Base-by-base conservation (phyloP, 1,139 yeast species). In the Diutina siamensis region DNA sequence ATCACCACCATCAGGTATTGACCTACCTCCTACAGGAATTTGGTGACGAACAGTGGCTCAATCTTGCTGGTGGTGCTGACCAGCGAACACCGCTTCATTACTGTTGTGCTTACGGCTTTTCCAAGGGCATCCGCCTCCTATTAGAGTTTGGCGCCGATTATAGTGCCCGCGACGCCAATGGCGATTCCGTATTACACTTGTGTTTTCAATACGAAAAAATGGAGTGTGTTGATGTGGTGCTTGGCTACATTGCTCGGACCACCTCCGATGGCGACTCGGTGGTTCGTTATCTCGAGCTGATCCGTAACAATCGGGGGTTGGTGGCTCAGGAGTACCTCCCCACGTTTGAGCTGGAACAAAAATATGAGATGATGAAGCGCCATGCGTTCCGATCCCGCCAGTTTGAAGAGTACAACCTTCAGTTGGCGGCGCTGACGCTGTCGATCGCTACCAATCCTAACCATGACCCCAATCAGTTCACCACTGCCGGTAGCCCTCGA, bases 131-230 rank as follows among this genome's bases (percentile, higher is more conserved):
- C 36, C 78, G 76, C 50, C 63, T 88, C 44, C 62, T 89, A 31
- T 64, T 89, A 15, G 89, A 85, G 46, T 80, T 85, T 53, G 95
- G 94, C 3, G 96, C 96, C 3, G 78, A 83, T 54, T 72, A 83
- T 53, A 69, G 75, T 47, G 54, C 71, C 2, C 67, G 69, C 21
- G 95, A 85, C 56, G 67, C 63, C 25, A 66, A 73, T 33, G 94
- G 92, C 2, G 83, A 86, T 57, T 80, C 92, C 12, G 80, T 94
- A 4, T 62, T 89, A 28, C 97, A 89, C 59, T 62, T 83, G 19
- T 87, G 95, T 8, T 78, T 88, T 54, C 86, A 86, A 50, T 80
- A 74, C 56, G 95, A 94, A 3, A 76, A 78, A 50, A 57, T 76
- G 22, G 76, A 76, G 44, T 83, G 94, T 48, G 64, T 85, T 46